A percentile compares a stretch with the other conserved stretches of the same genome.
phyloP scores from a whole-genome alignment of 768 basidiomycete species.

The Exidia glandulosa region DNA sequence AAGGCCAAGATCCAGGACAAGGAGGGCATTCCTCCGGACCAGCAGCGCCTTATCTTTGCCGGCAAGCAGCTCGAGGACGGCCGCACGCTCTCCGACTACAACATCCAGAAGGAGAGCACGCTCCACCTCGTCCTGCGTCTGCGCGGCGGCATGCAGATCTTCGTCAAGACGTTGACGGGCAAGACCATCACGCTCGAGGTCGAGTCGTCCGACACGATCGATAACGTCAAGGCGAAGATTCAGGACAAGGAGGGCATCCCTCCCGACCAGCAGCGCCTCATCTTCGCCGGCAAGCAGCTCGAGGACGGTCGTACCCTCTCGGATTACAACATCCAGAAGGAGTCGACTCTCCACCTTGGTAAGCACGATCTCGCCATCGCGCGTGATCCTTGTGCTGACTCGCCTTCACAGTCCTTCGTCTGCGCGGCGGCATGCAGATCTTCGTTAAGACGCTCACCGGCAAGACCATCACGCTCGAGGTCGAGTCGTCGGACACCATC shows the following conservation, averaged over 20 bases:
- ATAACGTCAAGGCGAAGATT: constrained; percentile 85
- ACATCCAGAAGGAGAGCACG: constrained; percentile 93
- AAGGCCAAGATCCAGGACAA: constrained; percentile 82
- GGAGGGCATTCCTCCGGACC: constrained; percentile 81
- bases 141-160: constrained; percentile 85
- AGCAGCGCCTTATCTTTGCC: constrained; percentile 92
- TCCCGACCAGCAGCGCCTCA: constrained; percentile 80
- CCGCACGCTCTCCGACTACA: constrained; percentile 79
- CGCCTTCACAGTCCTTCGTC: constrained; percentile 14
- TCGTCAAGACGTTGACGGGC: constrained; percentile 73
- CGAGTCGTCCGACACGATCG: constrained; percentile 78
- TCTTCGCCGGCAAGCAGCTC: constrained; percentile 89
- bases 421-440: constrained; percentile 14
- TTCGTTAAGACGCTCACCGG: constrained; percentile 21
- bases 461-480: constrained; percentile 32
- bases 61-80: constrained; percentile 95
- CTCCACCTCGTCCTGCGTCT: constrained; percentile 84
- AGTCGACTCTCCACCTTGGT: constrained; percentile 57
- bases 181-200: constrained; percentile 91
- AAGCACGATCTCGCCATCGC: constrained; percentile 8
- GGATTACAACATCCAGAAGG: constrained; percentile 76
- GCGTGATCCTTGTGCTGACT: not conserved
- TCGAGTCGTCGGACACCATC: constrained; percentile 23
- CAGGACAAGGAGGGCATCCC: constrained; percentile 90
- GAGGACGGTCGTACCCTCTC: constrained; percentile 88